Evolutionary conservation across 1,139 yeast species (phyloP).

Genomic region (Candida neerlandica): DNA sequence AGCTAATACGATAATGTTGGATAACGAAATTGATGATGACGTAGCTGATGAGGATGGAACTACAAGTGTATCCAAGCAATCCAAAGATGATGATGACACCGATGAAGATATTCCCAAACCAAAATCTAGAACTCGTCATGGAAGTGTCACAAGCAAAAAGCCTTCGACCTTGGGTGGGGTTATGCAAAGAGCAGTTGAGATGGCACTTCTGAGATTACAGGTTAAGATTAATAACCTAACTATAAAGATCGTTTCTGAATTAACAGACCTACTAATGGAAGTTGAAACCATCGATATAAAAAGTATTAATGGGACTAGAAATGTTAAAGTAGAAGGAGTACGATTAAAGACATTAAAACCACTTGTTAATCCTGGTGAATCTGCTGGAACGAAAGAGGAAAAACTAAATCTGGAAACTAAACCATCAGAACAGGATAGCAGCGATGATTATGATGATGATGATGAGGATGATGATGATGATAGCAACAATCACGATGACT

Average conservation of each 20-base stretch:
- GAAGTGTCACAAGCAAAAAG: constrained; percentile 17
- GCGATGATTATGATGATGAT: constrained; percentile 16
- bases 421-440: constrained; percentile 25
- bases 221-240: constrained; percentile 47
- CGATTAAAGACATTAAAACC: constrained; percentile 42
- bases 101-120: constrained; percentile 17
- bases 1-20: constrained; percentile 60
- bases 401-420: constrained; percentile 16
- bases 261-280: constrained; percentile 45
- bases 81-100: constrained; percentile 19
- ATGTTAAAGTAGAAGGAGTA: constrained; percentile 41
- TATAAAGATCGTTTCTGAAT: constrained; percentile 54
- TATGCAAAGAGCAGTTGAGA: constrained; percentile 65
- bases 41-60: constrained; percentile 20
- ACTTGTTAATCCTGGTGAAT: constrained; percentile 34
- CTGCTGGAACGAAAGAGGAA: constrained; percentile 13
- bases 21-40: constrained; percentile 18
- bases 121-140: constrained; percentile 12
- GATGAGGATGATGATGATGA: constrained; percentile 20
- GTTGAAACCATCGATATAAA: constrained; percentile 43
- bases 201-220: constrained; percentile 65
- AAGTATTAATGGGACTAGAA: constrained; percentile 52
- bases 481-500: constrained; percentile 31
- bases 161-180: constrained; percentile 53
- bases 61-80: constrained; percentile 4